phyloP scores from a whole-genome alignment of 805 yeast genomes.

The Saturnispora mendoncae region DNA sequence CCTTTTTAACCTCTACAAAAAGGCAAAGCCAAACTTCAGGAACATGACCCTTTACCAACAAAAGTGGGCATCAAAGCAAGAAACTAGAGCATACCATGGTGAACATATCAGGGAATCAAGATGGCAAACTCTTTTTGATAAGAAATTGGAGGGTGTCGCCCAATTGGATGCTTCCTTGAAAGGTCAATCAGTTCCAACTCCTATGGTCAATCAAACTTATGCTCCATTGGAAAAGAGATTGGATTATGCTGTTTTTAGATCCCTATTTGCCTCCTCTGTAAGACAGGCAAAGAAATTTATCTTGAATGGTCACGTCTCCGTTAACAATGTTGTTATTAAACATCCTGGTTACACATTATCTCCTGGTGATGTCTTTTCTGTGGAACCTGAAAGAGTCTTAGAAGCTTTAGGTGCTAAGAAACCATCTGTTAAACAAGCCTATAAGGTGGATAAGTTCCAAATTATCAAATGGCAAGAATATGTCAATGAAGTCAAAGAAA shows the following conservation, averaged over 20 bases:
- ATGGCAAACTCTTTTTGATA: slow-evolving; percentile 64
- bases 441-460: slow-evolving; percentile 63
- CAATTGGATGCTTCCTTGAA: slow-evolving; percentile 76
- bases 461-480: slow-evolving; percentile 68
- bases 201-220: slow-evolving; percentile 79
- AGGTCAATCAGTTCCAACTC: slow-evolving; percentile 53
- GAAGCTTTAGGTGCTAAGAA: slow-evolving; percentile 78
- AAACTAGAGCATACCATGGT: slow-evolving; percentile 92
- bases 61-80: slow-evolving; percentile 85
- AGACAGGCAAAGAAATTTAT: slow-evolving; percentile 92
- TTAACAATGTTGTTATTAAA: slow-evolving; percentile 70
- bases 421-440: slow-evolving; percentile 63
- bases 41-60: slow-evolving; percentile 78
- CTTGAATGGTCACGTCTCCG: slow-evolving; percentile 69
- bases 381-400: slow-evolving; percentile 77
- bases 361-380: slow-evolving; percentile 83
- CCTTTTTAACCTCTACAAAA: slow-evolving; percentile 79
- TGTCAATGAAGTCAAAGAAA: slow-evolving; percentile 47
- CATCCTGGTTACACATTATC: slow-evolving; percentile 72
- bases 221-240: slow-evolving; percentile 83
- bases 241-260: slow-evolving; percentile 83
- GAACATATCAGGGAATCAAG: slow-evolving; percentile 81
- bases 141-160: slow-evolving; percentile 74
- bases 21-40: slow-evolving; percentile 42
- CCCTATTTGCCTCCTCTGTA: slow-evolving; percentile 86